Percentiles rank a stretch among this genome's conserved stretches.
Conservation (phyloP, 2,329 filamentous ascomycete species). For the Claviceps sp. region DNA sequence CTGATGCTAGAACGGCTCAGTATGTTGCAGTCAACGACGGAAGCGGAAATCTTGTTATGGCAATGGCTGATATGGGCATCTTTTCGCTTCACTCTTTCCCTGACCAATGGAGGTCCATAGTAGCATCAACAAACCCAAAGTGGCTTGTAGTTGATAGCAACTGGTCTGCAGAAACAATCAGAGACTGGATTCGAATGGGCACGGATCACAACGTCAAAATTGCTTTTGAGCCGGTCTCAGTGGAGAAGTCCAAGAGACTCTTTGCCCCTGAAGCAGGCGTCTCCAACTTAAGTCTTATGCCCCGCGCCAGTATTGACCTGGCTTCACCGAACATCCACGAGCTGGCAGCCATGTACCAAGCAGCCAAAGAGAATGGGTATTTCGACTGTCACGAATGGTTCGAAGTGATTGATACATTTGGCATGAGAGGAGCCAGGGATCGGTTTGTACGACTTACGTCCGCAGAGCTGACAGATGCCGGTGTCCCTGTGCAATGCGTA, state of each 20-base stretch:
- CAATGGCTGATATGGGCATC: conserved; percentile 93
- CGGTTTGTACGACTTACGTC: conserved; percentile 58
- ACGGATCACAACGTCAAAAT: conserved; percentile 43
- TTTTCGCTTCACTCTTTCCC: conserved; percentile 45
- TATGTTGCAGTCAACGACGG: conserved; percentile 83
- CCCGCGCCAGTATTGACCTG: conserved; percentile 51
- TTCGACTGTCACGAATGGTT: conserved; percentile 68
- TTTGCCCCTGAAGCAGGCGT: conserved; percentile 37
- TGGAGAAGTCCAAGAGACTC: conserved; percentile 58
- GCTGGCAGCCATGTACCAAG: conserved; percentile 61
- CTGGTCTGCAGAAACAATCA: conserved; percentile 56
- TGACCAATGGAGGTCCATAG: conserved; percentile 45
- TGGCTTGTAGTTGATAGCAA: conserved; percentile 84
- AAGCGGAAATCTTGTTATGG: conserved; percentile 72
- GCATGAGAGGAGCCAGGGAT: conserved; percentile 61
- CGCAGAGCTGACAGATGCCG: conserved; percentile 55
- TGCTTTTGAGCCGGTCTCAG: conserved; percentile 83
- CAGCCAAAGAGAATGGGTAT: conserved; percentile 51
- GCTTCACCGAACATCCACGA: conserved; percentile 76
- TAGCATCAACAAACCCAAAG: conserved; percentile 45
- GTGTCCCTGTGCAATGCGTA: conserved; percentile 70
- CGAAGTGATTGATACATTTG: conserved; percentile 62
- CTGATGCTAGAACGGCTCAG: conserved; percentile 62
- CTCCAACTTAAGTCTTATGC: conserved; percentile 39
- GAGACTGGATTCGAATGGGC: conserved; percentile 52